phyloP scores from a whole-genome alignment of 1,284 basidiomycete genomes.

The Inonotus hispidus region DNA sequence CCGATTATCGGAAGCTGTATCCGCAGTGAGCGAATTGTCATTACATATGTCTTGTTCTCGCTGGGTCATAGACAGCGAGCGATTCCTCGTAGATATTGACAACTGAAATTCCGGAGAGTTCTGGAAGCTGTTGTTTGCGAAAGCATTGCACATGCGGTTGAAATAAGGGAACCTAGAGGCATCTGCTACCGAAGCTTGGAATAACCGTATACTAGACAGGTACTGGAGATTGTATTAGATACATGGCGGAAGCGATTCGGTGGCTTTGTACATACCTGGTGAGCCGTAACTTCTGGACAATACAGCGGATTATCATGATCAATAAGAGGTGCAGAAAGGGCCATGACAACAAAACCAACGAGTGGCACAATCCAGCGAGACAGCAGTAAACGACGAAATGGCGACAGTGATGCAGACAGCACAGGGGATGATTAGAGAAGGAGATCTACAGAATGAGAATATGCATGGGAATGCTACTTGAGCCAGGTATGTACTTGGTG shows the following conservation, averaged over 20 bases:
- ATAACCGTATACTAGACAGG: conserved; percentile 12
- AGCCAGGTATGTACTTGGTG: neutral
- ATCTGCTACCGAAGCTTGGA: conserved; percentile 14
- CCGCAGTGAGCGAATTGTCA: neutral
- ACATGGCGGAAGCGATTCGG: neutral
- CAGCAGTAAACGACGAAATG: neutral
- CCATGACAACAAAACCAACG: neutral
- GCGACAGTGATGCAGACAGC: neutral
- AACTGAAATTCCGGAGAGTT: conserved; percentile 4
- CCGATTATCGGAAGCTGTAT: neutral
- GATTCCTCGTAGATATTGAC: neutral
- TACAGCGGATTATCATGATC: conserved; percentile 17
- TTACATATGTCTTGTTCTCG: neutral
- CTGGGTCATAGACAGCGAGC: neutral
- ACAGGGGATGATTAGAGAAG: neutral
- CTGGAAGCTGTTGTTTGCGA: neutral
- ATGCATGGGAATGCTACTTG: neutral
- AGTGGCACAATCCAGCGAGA: neutral
- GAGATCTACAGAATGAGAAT: neutral
- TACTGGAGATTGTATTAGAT: neutral
- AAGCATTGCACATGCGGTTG: conserved; percentile 12
- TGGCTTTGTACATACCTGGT: conserved; percentile 3
- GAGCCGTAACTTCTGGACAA: conserved; percentile 14
- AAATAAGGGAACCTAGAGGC: conserved; percentile 13
- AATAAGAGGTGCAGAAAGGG: conserved; percentile 7